phyloP scores from a whole-genome alignment of 495 filamentous ascomycete species.

The Penicillium turbatum region DNA sequence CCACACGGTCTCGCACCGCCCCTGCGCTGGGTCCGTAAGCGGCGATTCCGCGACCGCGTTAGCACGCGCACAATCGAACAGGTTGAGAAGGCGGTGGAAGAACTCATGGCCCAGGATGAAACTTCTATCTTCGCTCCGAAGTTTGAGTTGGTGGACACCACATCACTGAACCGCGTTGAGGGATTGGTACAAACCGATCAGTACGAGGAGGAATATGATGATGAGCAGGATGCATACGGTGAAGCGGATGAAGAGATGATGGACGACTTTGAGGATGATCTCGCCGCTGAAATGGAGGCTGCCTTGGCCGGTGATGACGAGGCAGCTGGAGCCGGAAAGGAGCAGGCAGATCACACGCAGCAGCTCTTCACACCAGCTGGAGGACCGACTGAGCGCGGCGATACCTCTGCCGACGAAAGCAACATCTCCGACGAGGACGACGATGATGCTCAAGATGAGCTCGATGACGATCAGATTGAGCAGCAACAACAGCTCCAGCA shows the following conservation, averaged over 20 bases:
- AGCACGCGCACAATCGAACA: constrained; percentile 83
- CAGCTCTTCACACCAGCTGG: constrained; percentile 39
- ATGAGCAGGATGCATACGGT: constrained; percentile 54
- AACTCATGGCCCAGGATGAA: constrained; percentile 66
- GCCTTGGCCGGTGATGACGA: constrained; percentile 50
- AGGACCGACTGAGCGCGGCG: constrained; percentile 10
- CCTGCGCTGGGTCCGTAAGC: constrained; percentile 77
- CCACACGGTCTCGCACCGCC: constrained; percentile 91
- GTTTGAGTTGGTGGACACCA: constrained; percentile 63
- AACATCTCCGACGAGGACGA: constrained; percentile 59
- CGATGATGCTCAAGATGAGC: constrained; percentile 56
- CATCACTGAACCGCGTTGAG: constrained; percentile 49
- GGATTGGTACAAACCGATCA: constrained; percentile 37
- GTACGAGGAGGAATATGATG: constrained; percentile 49
- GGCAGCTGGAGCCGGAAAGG: constrained; percentile 11
- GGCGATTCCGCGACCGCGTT: constrained; percentile 73
- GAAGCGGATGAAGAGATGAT: constrained; percentile 47
- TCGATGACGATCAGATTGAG: constrained; percentile 52
- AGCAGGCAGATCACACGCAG: constrained; percentile 32
- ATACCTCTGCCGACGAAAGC: constrained; percentile 45
- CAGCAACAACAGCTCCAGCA: constrained; percentile 46
- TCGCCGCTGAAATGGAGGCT: constrained; percentile 52
- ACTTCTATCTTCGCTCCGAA: constrained; percentile 49
- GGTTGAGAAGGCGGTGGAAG: constrained; percentile 76
- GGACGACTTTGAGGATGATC: constrained; percentile 57